phyloP scores from a whole-genome alignment of 257 asterid genomes.

The Solanum habrochaites region DNA sequence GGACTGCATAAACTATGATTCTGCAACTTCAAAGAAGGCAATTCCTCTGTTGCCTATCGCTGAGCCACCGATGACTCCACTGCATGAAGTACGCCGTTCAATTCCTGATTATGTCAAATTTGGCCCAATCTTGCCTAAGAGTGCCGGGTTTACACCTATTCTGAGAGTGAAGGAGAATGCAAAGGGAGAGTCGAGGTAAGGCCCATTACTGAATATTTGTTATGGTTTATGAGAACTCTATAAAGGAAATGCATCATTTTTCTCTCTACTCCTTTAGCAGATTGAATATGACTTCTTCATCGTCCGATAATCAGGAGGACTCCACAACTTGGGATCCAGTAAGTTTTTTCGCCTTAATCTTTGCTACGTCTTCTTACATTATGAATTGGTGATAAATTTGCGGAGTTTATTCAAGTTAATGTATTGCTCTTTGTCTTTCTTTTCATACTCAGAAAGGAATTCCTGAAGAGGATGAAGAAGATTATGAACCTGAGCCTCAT shows the following conservation, averaged over 20 bases:
- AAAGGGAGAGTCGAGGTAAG: slow-evolving; percentile 28
- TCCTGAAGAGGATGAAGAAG: slow-evolving; percentile 35
- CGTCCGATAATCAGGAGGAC: slow-evolving; percentile 24
- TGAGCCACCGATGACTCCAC: slow-evolving; percentile 75
- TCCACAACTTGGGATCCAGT: slow-evolving; percentile 34
- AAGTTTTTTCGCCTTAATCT: background rate
- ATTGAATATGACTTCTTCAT: slow-evolving; percentile 14
- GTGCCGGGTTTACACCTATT: slow-evolving; percentile 63
- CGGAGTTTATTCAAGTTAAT: background rate
- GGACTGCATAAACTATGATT: slow-evolving; percentile 56
- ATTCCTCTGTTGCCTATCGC: slow-evolving; percentile 76
- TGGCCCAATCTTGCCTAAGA: slow-evolving; percentile 72
- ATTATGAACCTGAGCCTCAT: slow-evolving; percentile 8
- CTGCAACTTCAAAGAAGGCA: slow-evolving; percentile 38
- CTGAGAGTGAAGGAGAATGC: slow-evolving; percentile 18
- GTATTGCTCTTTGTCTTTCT: background rate
- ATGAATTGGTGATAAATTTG: background rate
- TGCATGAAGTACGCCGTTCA: slow-evolving; percentile 43
- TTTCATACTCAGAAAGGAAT: slow-evolving; percentile 29
- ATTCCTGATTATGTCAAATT: slow-evolving; percentile 74
- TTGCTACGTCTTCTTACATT: background rate
- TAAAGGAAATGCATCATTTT: background rate
- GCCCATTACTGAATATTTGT: background rate
- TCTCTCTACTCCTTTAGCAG: slow-evolving; percentile 14
- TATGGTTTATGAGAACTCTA: background rate